phyloP scores from a whole-genome alignment of 169 alveolate genomes.

The Eimeria mitis region DNA sequence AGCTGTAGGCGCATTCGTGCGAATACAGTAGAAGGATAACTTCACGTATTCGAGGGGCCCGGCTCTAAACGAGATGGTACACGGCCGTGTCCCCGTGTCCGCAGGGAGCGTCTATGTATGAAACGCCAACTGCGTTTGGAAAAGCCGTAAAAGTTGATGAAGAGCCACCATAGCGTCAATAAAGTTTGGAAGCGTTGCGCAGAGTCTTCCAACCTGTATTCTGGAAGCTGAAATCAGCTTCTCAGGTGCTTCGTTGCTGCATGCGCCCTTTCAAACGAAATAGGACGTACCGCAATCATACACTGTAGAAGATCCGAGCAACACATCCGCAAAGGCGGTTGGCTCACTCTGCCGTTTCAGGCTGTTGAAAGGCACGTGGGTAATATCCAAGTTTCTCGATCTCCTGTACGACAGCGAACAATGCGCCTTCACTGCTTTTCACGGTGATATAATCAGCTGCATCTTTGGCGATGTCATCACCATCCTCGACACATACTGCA shows the following conservation, averaged over 20 bases:
- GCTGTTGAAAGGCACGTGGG: not conserved
- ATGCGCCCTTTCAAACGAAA: not conserved
- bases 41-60: not conserved
- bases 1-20: not conserved
- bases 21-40: not conserved
- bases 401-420: conserved; percentile 27
- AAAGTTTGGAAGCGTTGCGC: not conserved
- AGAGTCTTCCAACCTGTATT: not conserved
- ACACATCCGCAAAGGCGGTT: not conserved
- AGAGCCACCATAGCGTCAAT: not conserved
- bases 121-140: not conserved
- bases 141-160: not conserved
- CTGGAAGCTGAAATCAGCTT: not conserved
- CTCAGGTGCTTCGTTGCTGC: conserved; percentile 25
- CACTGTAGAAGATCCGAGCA: not conserved
- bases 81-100: not conserved
- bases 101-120: not conserved
- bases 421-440: conserved; percentile 16
- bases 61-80: not conserved
- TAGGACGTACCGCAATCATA: not conserved
- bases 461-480: conserved; percentile 32
- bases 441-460: conserved; percentile 62
- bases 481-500: conserved; percentile 86
- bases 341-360: conserved; percentile 1
- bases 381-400: conserved; percentile 20